Evolutionary conservation across 768 basidiomycete genomes (phyloP), one percentile per base, ranked within the genome.

Genomic region (Tulasnella sp.): DNA sequence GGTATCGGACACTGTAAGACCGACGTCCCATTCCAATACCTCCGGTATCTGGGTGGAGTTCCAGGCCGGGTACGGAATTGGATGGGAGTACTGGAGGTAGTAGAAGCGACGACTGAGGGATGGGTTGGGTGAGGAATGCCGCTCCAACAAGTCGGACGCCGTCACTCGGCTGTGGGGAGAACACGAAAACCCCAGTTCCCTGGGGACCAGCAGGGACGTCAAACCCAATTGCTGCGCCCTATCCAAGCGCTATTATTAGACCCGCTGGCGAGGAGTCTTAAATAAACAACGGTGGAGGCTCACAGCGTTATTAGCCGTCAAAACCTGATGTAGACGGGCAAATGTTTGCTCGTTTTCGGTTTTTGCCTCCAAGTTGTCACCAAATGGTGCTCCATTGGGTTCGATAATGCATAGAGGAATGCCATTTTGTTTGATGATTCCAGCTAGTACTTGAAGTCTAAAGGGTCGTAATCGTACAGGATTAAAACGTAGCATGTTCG

Each of bases 381-480:
- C 44, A 34, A 78, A 78, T 9, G 37, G 31, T 18, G 72, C 72
- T 8, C 24, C 44, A 22, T 80, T 73, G 11, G 79, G 79, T 40
- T 80, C 73, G 46, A 80, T 37, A 6, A 80, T 37, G n/a, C 79
- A 80, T 3, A 80, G n/a, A 28, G 79, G 72, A 46, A 80, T 80
- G 18, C 44, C 73, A 24, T 80, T 80, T 28, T 44, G 31, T 44
- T 80, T 80, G 79, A 80, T 80, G 31, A 80, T 37, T 41, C 2
- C 54, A 16, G 42, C 46, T 28, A 80, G 46, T 28, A 75, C 73
- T 48, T 73, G 72, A 28, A 73, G 72, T 31, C 48, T 69, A 37
- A 46, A 73, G 64, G 42, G n/a, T 1, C 79, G 79, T 42, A 73
- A 48, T 8, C 75, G 40, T 31, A 34, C 14, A 44, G n/a, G 44